Conservation (phyloP, 2,329 filamentous ascomycete species). For the Verticillium klebahnii region DNA sequence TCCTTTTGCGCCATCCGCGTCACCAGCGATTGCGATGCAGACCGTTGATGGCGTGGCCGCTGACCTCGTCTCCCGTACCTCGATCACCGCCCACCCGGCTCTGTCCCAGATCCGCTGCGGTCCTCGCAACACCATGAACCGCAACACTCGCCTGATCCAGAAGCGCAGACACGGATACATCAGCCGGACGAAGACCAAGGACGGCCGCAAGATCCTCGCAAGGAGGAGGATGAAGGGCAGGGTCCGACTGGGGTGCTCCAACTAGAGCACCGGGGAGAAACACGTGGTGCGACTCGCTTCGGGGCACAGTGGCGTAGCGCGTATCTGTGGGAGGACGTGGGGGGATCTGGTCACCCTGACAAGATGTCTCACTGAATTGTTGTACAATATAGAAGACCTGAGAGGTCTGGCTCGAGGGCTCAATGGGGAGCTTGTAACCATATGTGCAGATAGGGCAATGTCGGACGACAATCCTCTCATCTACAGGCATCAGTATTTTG, state of each 20-base stretch:
- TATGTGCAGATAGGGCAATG: background rate
- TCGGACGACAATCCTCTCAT: background rate
- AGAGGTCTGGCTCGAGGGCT: background rate
- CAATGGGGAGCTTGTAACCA: background rate
- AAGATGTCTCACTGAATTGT: background rate
- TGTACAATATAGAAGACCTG: background rate
- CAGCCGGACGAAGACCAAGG: slow-evolving; percentile 42
- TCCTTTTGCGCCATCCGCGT: slow-evolving; percentile 24
- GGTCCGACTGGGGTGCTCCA: slow-evolving; percentile 26
- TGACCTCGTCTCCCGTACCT: slow-evolving; percentile 40
- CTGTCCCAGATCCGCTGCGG: slow-evolving; percentile 55
- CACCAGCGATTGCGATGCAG: slow-evolving; percentile 13
- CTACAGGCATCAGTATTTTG: background rate
- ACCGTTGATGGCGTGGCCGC: slow-evolving; percentile 16
- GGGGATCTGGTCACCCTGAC: background rate
- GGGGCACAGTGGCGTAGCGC: background rate
- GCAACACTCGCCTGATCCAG: slow-evolving; percentile 49
- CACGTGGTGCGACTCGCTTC: no score
- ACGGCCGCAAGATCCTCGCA: slow-evolving; percentile 47
- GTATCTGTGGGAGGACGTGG: background rate
- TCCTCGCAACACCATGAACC: slow-evolving; percentile 53
- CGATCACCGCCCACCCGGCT: slow-evolving; percentile 49
- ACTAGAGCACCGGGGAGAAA: background rate
- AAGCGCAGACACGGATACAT: slow-evolving; percentile 58
- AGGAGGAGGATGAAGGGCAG: slow-evolving; percentile 50